These are phyloP conservation scores for Sporothrix brunneoviolacea DNA, from an alignment of 2,329 filamentous ascomycete species.

Conservation along the genomic window DNA sequence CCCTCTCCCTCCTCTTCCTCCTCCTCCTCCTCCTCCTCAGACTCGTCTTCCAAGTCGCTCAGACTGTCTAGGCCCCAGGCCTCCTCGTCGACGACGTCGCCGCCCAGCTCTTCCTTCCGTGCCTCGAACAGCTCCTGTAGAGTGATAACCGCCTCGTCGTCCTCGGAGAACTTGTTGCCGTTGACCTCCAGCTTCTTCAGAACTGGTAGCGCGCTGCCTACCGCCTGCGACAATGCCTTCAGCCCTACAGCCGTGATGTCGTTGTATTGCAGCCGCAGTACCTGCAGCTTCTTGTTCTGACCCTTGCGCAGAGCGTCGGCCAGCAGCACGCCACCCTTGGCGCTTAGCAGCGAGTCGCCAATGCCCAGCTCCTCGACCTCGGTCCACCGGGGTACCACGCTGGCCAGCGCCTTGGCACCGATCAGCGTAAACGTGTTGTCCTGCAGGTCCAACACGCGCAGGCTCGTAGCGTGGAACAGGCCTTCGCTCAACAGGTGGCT, in stretches of 20 bases:
- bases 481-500: conserved; percentile 72
- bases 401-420: conserved; percentile 72
- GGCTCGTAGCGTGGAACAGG: conserved; percentile 59
- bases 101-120: conserved; percentile 67
- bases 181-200: conserved; percentile 88
- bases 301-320: conserved; percentile 67
- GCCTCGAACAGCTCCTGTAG: conserved; percentile 67
- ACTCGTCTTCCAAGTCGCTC: conserved; percentile 75
- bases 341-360: conserved; percentile 77
- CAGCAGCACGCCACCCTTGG: conserved; percentile 68
- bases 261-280: conserved; percentile 83
- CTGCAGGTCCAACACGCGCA: conserved; percentile 81
- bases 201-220: conserved; percentile 61
- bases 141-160: conserved; percentile 63
- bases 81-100: conserved; percentile 64
- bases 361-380: conserved; percentile 76
- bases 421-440: conserved; percentile 92
- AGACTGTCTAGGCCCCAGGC: conserved; percentile 81
- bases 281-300: conserved; percentile 71
- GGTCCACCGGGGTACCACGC: conserved; percentile 67
- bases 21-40: conserved; percentile 62
- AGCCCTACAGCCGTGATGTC: conserved; percentile 78
- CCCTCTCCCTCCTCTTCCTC: conserved; percentile 51
- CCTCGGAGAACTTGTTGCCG: conserved; percentile 89
- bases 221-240: conserved; percentile 62